A percentile compares a stretch with the other conserved stretches of the same genome.
Conservation (phyloP, 1,139 yeast genomes). For the Candida neerlandica region DNA sequence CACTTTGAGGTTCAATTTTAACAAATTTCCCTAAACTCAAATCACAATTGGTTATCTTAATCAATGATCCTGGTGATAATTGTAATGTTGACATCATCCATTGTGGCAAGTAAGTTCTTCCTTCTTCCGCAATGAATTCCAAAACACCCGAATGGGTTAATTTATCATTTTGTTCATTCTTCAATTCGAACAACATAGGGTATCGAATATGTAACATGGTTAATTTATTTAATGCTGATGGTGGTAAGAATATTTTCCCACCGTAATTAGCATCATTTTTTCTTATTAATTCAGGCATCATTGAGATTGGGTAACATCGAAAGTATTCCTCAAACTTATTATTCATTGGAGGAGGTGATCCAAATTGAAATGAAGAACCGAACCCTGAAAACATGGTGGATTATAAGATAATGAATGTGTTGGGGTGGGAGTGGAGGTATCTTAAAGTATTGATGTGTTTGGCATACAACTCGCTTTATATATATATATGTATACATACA, state of each 20-base stretch:
- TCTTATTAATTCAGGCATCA: slow-evolving; percentile 83
- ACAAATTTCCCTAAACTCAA: slow-evolving; percentile 87
- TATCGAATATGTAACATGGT: slow-evolving; percentile 87
- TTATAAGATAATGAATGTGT: not conserved
- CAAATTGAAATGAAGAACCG: slow-evolving; percentile 41
- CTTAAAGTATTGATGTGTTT: no score
- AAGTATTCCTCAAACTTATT: slow-evolving; percentile 73
- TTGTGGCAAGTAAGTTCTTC: slow-evolving; percentile 89
- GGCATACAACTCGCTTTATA: not conserved
- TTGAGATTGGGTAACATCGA: slow-evolving; percentile 87
- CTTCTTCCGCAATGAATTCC: slow-evolving; percentile 97
- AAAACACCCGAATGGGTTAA: slow-evolving; percentile 90
- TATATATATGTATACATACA: no score
- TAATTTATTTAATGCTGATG: slow-evolving; percentile 85
- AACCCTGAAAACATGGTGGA: slow-evolving; percentile 46
- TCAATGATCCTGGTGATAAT: slow-evolving; percentile 75
- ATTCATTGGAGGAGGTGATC: slow-evolving; percentile 26
- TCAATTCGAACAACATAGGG: slow-evolving; percentile 90
- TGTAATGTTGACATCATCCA: slow-evolving; percentile 92
- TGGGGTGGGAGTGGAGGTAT: not conserved
- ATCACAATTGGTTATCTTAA: slow-evolving; percentile 76
- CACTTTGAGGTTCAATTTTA: slow-evolving; percentile 92
- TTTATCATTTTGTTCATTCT: slow-evolving; percentile 60
- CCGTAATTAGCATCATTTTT: slow-evolving; percentile 88
- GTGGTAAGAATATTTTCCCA: slow-evolving; percentile 95